Base-by-base conservation (phyloP, 352 stramenopile species). In the Blastocystis sp. region DNA sequence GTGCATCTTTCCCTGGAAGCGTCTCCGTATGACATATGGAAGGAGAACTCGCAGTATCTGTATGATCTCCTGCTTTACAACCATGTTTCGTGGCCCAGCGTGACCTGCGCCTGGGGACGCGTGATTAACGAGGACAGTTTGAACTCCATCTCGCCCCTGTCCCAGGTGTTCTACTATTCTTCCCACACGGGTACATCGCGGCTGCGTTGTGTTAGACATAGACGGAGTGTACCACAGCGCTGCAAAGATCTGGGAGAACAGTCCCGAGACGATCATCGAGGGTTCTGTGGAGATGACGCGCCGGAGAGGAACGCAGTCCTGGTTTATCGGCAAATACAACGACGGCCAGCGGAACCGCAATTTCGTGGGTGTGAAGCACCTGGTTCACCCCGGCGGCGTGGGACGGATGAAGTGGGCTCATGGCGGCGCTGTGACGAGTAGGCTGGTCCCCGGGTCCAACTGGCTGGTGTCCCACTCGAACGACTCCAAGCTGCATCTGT, bases 261-360 rank as follows among this genome's bases (percentile, higher is more conserved):
- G 52, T 28, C 74, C 74, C 19, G 74, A 84, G 48, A 43, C 74
- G 24, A 84, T 84, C 24, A 21, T 52, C 0, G 66, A 43, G 34
- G 57, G 52, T 1, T 45, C 60, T 24, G 74, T 84, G 14, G 74
- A 84, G 45, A 54, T 84, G 38, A 84, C 74, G 34, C 45, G 74
- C 10, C 21, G 38, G 17, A n/a, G 74, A 11, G 74, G 74, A 68
- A 84, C 74, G 9, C 74, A 84, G 48, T 45, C 74, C 14, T 84
- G 74, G 74, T 84, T 84, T 68, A 70, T 84, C 21, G 74, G 74
- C 14, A 84, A 84, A 59, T 84, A 59, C n/a, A 84, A 52, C 19
- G 74, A 84, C 40, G 45, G 28, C 48, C 74, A 84, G 54, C 57
- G 61, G 17, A 84, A 63, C 48, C 74, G 74, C 34, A 68, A 84